Percentiles rank a stretch among this genome's conserved stretches.
These are phyloP conservation scores for Cercospora sp. DNA, from an alignment of 2,329 filamentous ascomycete genomes.

Conservation along the genomic window DNA sequence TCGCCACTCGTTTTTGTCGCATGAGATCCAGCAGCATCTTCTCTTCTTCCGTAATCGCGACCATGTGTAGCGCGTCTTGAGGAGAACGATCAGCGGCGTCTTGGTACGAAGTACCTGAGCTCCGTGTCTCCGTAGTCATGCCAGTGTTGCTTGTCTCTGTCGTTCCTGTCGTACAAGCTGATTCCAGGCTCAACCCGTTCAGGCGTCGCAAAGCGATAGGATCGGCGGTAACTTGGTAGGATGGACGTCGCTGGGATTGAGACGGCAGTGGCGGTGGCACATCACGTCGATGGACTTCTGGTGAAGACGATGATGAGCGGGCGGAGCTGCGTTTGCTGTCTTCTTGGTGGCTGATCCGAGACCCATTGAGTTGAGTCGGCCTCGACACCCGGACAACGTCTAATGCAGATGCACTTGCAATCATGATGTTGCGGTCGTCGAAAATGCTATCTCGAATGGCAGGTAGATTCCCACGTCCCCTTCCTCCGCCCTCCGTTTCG, in stretches of 20 bases:
- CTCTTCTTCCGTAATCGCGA: conserved; percentile 53
- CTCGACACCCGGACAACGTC: conserved; percentile 23
- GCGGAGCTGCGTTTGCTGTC: conserved; percentile 16
- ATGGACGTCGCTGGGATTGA: background rate
- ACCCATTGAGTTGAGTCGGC: conserved; percentile 13
- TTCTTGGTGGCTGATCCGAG: conserved; percentile 8
- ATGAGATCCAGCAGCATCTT: conserved; percentile 52
- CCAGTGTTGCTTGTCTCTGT: conserved; percentile 11
- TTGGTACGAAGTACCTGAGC: conserved; percentile 11
- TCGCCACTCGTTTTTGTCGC: conserved; percentile 50
- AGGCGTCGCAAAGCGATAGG: conserved; percentile 19
- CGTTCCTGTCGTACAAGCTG: conserved; percentile 9
- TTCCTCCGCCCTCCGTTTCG: conserved; percentile 7
- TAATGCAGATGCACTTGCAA: conserved; percentile 24
- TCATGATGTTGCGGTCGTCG: conserved; percentile 23
- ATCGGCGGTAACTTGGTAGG: conserved; percentile 6
- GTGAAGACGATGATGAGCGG: conserved; percentile 17
- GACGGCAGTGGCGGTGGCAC: conserved; percentile 5
- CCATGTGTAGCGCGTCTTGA: conserved; percentile 32
- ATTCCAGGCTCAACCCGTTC: conserved; percentile 22
- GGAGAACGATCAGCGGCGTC: conserved; percentile 3
- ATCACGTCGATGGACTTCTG: conserved; percentile 9
- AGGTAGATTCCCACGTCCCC: conserved; percentile 12
- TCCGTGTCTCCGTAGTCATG: conserved; percentile 13
- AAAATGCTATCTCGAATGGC: conserved; percentile 28